Evolutionary conservation across 345 rosid species (phyloP).

Genomic region (Anastatica hierochuntica): DNA sequence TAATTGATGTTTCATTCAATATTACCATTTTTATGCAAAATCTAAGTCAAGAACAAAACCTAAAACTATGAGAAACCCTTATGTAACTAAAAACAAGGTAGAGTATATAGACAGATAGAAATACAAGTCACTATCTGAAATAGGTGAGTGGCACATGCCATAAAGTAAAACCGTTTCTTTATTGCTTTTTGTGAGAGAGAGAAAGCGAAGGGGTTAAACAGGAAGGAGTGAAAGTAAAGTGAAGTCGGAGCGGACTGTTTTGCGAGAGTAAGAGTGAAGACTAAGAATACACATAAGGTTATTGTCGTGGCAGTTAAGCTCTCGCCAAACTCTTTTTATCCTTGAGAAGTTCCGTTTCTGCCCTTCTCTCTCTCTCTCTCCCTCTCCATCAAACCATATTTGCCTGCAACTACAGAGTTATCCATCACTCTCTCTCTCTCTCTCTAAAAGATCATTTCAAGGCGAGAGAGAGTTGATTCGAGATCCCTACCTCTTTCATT

Average conservation of each 20-base stretch:
- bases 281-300: slow-evolving; percentile 49
- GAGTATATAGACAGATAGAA: too few species aligned
- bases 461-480: too few species aligned
- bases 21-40: too few species aligned
- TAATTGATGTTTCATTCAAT: too few species aligned
- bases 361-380: slow-evolving; percentile 32
- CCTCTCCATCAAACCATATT: background rate
- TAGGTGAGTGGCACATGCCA: too few species aligned
- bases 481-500: background rate
- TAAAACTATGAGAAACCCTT: too few species aligned
- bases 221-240: slow-evolving; percentile 41
- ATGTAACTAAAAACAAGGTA: too few species aligned
- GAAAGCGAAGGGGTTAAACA: too few species aligned
- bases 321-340: slow-evolving; percentile 7
- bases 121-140: too few species aligned
- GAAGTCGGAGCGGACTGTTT: slow-evolving; percentile 21
- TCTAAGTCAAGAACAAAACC: too few species aligned
- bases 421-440: slow-evolving; percentile 17
- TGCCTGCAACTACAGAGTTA: slow-evolving; percentile 7
- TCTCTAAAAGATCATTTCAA: background rate
- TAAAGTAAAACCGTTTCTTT: too few species aligned
- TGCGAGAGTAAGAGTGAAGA: slow-evolving; percentile 36
- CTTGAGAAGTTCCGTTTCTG: slow-evolving; percentile 36
- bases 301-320: slow-evolving; percentile 45
- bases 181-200: too few species aligned